A percentile compares a stretch with the other conserved stretches of the same genome.
Evolutionary conservation across 306 rosid genomes (phyloP).

Genomic region (Cicer cuneatum): DNA sequence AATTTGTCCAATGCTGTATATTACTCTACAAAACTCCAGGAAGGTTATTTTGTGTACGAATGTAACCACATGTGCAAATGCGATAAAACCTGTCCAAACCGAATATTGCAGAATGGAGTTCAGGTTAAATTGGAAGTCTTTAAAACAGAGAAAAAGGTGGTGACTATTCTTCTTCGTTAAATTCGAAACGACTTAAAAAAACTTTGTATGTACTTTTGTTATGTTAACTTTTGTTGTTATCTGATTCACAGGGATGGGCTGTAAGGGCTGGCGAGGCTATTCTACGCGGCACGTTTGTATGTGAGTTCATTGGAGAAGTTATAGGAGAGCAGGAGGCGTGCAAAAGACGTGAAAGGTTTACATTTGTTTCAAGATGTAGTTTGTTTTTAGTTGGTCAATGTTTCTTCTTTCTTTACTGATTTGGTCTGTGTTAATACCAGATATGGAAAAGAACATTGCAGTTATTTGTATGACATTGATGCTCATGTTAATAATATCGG

Average conservation of each 20-base stretch:
- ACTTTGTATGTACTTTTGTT: not conserved
- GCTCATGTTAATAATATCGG: slow-evolving; percentile 73
- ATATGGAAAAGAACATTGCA: slow-evolving; percentile 58
- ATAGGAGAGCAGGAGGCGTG: slow-evolving; percentile 69
- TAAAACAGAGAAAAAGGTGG: slow-evolving; percentile 77
- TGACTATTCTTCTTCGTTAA: slow-evolving; percentile 23
- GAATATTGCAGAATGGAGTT: slow-evolving; percentile 83
- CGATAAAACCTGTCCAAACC: slow-evolving; percentile 70
- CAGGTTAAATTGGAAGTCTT: slow-evolving; percentile 80
- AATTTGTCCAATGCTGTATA: not conserved
- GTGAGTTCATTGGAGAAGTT: slow-evolving; percentile 87
- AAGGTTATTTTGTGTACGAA: slow-evolving; percentile 87
- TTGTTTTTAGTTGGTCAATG: slow-evolving; percentile 18
- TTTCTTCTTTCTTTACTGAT: slow-evolving; percentile 36
- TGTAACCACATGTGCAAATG: slow-evolving; percentile 78
- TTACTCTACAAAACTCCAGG: slow-evolving; percentile 57
- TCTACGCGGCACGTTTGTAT: slow-evolving; percentile 78
- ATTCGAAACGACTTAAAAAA: slow-evolving; percentile 1
- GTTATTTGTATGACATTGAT: slow-evolving; percentile 63
- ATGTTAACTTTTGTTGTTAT: not conserved
- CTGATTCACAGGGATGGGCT: slow-evolving; percentile 78
- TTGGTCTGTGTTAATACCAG: slow-evolving; percentile 49
- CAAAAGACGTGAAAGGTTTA: slow-evolving; percentile 64
- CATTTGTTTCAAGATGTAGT: slow-evolving; percentile 37
- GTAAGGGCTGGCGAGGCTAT: slow-evolving; percentile 86